Evolutionary conservation across 768 basidiomycete genomes (phyloP).

Genomic region (Amylocystis lapponica): DNA sequence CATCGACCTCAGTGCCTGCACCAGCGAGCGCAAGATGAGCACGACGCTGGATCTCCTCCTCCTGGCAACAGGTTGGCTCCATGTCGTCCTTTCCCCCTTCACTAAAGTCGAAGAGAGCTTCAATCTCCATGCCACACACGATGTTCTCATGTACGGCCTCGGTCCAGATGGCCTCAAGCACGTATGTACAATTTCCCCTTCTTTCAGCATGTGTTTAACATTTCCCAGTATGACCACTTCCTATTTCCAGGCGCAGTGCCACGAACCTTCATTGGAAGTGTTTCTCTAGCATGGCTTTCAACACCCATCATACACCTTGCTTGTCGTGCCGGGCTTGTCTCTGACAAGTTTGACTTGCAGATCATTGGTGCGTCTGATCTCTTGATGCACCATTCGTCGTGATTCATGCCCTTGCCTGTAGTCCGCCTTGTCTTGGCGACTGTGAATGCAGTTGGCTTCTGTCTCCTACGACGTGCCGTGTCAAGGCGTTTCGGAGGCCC

Average conservation of each 20-base stretch:
- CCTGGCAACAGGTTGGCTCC: slow-evolving; percentile 46
- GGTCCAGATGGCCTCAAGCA: slow-evolving; percentile 34
- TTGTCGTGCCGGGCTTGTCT: slow-evolving; percentile 35
- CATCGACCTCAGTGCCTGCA: no score
- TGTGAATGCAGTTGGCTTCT: slow-evolving; percentile 56
- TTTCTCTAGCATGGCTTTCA: slow-evolving; percentile 57
- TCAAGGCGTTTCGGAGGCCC: slow-evolving; percentile 55
- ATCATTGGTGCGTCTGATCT: slow-evolving; percentile 48
- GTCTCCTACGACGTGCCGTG: slow-evolving; percentile 58
- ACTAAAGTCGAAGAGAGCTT: slow-evolving; percentile 98
- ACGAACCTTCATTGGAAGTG: slow-evolving; percentile 76
- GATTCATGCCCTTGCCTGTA: slow-evolving; percentile 25
- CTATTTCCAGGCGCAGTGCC: slow-evolving; percentile 87
- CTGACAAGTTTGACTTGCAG: slow-evolving; percentile 64
- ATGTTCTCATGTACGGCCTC: slow-evolving; percentile 76
- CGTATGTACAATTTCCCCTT: slow-evolving; percentile 32
- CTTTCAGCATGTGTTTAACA: not conserved
- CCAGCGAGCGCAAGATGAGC: slow-evolving; percentile 33
- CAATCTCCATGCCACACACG: slow-evolving; percentile 88
- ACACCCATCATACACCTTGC: slow-evolving; percentile 43
- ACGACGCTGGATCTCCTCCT: slow-evolving; percentile 45
- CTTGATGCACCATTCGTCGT: not conserved
- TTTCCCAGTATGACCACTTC: slow-evolving; percentile 85
- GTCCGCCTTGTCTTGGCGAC: slow-evolving; percentile 71
- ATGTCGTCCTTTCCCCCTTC: slow-evolving; percentile 79